Percentiles rank a stretch among this genome's conserved stretches.
Evolutionary conservation across 2,329 filamentous ascomycete species (phyloP).

Genomic region (Hymenoscyphus infarciens): DNA sequence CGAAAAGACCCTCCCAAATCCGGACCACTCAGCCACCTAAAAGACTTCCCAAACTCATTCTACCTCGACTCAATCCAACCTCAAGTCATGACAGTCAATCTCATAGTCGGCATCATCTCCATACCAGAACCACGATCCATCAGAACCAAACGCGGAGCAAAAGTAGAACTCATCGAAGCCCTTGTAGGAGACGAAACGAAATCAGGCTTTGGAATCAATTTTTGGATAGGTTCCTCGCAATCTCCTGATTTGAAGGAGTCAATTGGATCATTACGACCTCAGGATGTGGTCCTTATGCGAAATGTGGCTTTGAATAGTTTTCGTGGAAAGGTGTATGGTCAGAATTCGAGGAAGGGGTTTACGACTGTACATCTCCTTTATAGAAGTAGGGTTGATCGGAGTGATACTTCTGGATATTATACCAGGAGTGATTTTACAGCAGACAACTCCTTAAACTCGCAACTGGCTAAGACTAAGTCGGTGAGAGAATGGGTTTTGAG

Average conservation of each 20-base stretch:
- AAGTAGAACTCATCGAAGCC: constrained; percentile 68
- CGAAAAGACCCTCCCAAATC: constrained; percentile 27
- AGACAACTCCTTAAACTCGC: constrained; percentile 39
- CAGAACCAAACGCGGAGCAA: constrained; percentile 59
- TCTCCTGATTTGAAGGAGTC: constrained; percentile 21
- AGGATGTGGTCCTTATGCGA: constrained; percentile 75
- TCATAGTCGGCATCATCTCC: constrained; percentile 77
- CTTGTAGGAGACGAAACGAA: constrained; percentile 82
- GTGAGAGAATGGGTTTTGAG: constrained; percentile 73
- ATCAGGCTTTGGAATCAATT: constrained; percentile 75
- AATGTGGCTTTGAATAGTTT: constrained; percentile 79
- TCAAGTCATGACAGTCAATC: constrained; percentile 76
- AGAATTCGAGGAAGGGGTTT: constrained; percentile 69
- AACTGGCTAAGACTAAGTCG: constrained; percentile 59
- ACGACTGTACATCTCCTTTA: constrained; percentile 68
- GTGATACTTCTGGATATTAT: constrained; percentile 55
- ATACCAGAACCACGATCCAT: constrained; percentile 65
- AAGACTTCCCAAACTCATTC: constrained; percentile 63
- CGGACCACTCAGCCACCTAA: constrained; percentile 57
- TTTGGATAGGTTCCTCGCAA: constrained; percentile 62
- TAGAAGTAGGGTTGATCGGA: constrained; percentile 49
- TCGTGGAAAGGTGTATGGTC: constrained; percentile 74
- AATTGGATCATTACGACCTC: constrained; percentile 53
- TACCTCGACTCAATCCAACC: constrained; percentile 67
- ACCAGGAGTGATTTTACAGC: constrained; percentile 44